Conservation (phyloP, 495 filamentous ascomycete genomes). For the Pyrenopolyporus hunteri region DNA sequence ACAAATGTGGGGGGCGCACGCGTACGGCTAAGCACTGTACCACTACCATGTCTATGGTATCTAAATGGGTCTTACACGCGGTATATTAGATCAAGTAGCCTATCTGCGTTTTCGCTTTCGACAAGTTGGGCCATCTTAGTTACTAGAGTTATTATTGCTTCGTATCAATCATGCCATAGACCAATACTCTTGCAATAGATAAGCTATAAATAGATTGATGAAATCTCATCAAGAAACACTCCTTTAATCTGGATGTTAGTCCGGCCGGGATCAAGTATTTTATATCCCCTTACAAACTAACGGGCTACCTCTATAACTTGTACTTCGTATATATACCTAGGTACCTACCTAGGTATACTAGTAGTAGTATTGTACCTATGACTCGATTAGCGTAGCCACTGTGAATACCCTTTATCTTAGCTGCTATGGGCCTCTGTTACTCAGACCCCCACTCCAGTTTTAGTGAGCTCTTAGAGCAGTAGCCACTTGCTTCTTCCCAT, state of each 20-base stretch:
- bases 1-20: constrained; percentile 6
- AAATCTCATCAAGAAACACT: not conserved
- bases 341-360: not conserved
- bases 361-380: too few species aligned
- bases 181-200: too few species aligned
- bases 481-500: constrained; percentile 17
- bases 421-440: too few species aligned
- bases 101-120: not conserved
- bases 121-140: too few species aligned
- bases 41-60: not conserved
- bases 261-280: not conserved
- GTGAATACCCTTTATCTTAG: not conserved
- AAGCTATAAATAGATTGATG: constrained; percentile 13
- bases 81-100: not conserved
- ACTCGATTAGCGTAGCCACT: too few species aligned
- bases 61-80: not conserved
- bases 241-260: not conserved
- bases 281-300: too few species aligned
- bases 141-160: too few species aligned
- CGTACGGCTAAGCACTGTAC: not conserved
- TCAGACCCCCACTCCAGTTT: too few species aligned
- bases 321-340: not conserved
- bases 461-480: too few species aligned
- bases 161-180: too few species aligned
- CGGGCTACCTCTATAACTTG: not conserved